phyloP scores from a whole-genome alignment of 371 early-diverging fungal species.

The Haplosporangium sp. region DNA sequence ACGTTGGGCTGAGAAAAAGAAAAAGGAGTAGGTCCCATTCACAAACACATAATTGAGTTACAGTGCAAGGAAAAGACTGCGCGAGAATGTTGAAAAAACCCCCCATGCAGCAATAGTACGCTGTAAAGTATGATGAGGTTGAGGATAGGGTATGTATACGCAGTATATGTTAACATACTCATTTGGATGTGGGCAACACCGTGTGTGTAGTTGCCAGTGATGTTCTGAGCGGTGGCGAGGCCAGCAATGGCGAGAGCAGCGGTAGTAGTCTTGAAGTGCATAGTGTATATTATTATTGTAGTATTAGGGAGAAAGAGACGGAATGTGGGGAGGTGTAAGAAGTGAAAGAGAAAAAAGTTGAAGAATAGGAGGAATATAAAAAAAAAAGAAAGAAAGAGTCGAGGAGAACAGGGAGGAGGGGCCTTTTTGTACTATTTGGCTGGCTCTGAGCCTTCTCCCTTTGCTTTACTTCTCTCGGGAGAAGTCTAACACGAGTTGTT shows the following conservation, averaged over 20 bases:
- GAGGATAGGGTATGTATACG: background rate
- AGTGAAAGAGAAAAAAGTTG: background rate
- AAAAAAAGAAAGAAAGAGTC: slow-evolving; percentile 12
- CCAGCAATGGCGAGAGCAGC: slow-evolving; percentile 50
- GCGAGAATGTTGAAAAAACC: background rate
- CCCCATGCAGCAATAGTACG: background rate
- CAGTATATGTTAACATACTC: slow-evolving; percentile 21
- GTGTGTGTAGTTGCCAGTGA: slow-evolving; percentile 15
- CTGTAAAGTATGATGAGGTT: background rate
- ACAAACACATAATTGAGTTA: background rate
- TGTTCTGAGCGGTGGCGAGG: slow-evolving; percentile 40
- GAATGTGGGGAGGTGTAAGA: slow-evolving; percentile 6
- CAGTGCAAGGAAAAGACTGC: background rate
- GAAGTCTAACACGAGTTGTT: background rate
- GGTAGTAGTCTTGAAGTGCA: slow-evolving; percentile 56
- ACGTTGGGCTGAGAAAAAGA: background rate
- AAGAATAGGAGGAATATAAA: slow-evolving; percentile 18
- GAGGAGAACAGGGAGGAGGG: slow-evolving; percentile 7
- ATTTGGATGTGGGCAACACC: slow-evolving; percentile 26
- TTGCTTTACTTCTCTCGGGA: background rate
- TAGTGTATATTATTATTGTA: slow-evolving; percentile 26
- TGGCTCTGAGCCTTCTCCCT: background rate
- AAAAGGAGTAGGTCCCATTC: background rate
- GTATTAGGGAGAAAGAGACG: background rate
- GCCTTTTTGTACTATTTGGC: slow-evolving; percentile 14